Percentiles rank a stretch among this genome's conserved stretches.
phyloP scores from a whole-genome alignment of 2,329 filamentous ascomycete species.

The Talaromyces sp. region DNA sequence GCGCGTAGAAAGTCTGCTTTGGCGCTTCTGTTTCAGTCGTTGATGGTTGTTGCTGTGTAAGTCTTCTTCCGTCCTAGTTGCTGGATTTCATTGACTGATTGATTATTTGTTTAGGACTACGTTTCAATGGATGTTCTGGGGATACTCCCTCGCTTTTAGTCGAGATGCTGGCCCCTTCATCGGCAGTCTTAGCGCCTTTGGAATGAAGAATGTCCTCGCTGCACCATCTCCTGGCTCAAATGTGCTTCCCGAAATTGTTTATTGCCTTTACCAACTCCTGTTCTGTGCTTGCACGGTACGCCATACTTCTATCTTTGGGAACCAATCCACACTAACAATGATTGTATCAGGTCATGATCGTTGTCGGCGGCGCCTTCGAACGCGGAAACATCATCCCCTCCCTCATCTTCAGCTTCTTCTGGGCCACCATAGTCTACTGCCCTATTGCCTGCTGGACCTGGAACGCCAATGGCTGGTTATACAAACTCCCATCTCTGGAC shows the following conservation, averaged over 20 bases:
- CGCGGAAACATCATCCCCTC: constrained; percentile 64
- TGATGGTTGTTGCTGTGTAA: constrained; percentile 58
- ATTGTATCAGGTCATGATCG: constrained; percentile 58
- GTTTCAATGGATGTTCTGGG: constrained; percentile 63
- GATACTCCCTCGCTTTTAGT: constrained; percentile 63
- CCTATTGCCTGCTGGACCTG: constrained; percentile 76
- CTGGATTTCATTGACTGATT: background rate
- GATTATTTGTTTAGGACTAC: constrained; percentile 29
- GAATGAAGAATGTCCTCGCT: constrained; percentile 59
- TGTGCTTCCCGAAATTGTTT: constrained; percentile 63
- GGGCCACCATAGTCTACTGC: constrained; percentile 70
- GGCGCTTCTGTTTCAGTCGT: constrained; percentile 61
- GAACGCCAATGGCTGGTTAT: constrained; percentile 72
- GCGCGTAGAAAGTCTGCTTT: constrained; percentile 63
- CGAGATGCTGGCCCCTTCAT: constrained; percentile 62
- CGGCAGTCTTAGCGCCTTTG: constrained; percentile 61
- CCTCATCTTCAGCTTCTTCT: constrained; percentile 69
- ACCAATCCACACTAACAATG: too few species aligned
- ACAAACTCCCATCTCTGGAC: constrained; percentile 66
- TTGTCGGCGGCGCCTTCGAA: constrained; percentile 64
- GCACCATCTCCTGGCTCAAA: constrained; percentile 60
- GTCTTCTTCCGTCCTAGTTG: constrained; percentile 9
- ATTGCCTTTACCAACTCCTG: constrained; percentile 64
- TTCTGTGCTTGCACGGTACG: constrained; percentile 53
- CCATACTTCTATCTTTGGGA: background rate